Evolutionary conservation across 352 stramenopile species (phyloP).

Genomic region (Phytophthora hybrid): DNA sequence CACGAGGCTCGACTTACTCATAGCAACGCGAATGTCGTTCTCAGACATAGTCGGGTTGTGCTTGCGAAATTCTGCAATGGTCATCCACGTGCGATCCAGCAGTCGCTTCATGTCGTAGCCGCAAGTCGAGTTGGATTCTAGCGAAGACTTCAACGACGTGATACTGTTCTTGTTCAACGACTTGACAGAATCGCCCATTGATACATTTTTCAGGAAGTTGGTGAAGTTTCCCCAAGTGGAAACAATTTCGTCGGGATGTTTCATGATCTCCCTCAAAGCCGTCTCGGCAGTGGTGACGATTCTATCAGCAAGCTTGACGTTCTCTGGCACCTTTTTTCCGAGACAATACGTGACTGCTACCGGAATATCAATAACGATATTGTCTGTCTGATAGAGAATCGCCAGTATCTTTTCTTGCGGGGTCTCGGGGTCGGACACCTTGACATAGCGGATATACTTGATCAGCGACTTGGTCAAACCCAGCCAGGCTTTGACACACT

Average conservation of each 20-base stretch:
- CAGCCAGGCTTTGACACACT: conserved; percentile 39
- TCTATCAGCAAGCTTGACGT: conserved; percentile 36
- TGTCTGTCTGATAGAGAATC: conserved; percentile 47
- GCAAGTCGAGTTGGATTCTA: conserved; percentile 33
- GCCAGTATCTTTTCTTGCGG: conserved; percentile 45
- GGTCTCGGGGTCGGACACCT: conserved; percentile 32
- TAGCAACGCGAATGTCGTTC: conserved; percentile 28
- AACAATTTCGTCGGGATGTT: conserved; percentile 37
- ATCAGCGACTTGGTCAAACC: conserved; percentile 38
- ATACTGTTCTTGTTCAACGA: conserved; percentile 28
- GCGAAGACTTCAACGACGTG: conserved; percentile 21
- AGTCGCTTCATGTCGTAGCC: conserved; percentile 36
- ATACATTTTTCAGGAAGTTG: conserved; percentile 34
- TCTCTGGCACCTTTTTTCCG: conserved; percentile 28
- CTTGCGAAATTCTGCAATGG: conserved; percentile 26
- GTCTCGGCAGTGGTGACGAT: conserved; percentile 39
- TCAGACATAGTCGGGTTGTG: conserved; percentile 30
- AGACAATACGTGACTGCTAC: conserved; percentile 45
- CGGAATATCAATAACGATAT: conserved; percentile 49
- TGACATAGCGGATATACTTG: conserved; percentile 37
- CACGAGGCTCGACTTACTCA: conserved; percentile 46
- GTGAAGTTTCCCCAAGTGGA: conserved; percentile 33
- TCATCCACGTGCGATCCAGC: conserved; percentile 35
- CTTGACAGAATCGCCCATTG: conserved; percentile 19
- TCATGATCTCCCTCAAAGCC: conserved; percentile 40